Percentiles rank a stretch among this genome's conserved stretches.
These are phyloP conservation scores for Hyphopichia pseudoburtonii DNA, from an alignment of 1,139 yeast genomes.

Conservation along the genomic window DNA sequence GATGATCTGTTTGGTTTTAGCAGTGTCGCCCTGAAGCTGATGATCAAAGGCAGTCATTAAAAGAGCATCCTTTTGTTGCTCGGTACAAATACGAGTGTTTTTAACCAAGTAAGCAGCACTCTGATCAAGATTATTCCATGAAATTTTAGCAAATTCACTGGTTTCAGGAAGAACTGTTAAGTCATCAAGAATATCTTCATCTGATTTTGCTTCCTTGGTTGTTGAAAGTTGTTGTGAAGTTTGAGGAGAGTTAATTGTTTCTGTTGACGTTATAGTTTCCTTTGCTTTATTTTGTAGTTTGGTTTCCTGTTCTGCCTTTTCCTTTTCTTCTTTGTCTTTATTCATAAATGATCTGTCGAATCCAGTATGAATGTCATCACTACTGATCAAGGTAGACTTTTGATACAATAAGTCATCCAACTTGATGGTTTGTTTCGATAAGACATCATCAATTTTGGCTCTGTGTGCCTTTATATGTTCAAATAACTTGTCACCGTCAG, in stretches of 20 bases:
- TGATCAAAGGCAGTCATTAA: constrained; percentile 90
- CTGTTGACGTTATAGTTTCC: constrained; percentile 23
- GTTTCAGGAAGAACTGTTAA: constrained; percentile 57
- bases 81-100: constrained; percentile 72
- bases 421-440: constrained; percentile 58
- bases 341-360: constrained; percentile 84
- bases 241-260: constrained; percentile 27
- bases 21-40: constrained; percentile 62
- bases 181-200: constrained; percentile 32
- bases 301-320: constrained; percentile 7
- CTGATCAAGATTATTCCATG: constrained; percentile 44
- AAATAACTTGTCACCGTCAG: constrained; percentile 41
- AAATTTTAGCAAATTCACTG: constrained; percentile 58
- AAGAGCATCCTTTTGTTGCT: constrained; percentile 87
- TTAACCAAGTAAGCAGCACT: constrained; percentile 53
- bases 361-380: constrained; percentile 93
- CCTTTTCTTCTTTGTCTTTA: constrained; percentile 40
- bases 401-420: constrained; percentile 69
- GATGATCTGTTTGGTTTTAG: constrained; percentile 59
- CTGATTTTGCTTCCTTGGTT: constrained; percentile 15
- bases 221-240: constrained; percentile 3
- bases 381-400: constrained; percentile 71
- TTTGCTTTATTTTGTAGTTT: constrained; percentile 7
- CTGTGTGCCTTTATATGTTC: constrained; percentile 58
- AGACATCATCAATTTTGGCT: constrained; percentile 63